Base-by-base conservation (phyloP, 2,329 filamentous ascomycete genomes). In the Nakataea oryzae region DNA sequence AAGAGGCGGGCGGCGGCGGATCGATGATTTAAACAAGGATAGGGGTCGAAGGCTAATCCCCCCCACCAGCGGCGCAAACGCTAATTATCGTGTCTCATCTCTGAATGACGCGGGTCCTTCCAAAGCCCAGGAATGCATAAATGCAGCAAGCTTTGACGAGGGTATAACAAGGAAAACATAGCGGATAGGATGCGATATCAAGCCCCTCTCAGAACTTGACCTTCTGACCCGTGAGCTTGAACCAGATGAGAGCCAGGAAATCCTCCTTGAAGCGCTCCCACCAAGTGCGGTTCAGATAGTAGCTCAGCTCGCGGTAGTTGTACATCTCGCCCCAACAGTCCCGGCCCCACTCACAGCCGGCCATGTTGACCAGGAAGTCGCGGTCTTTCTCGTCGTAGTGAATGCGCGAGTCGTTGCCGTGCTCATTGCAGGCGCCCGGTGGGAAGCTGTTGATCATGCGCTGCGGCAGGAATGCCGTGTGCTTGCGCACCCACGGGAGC, bases 241-340 rank as follows among this genome's bases (percentile, higher is more conserved):
- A 84, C 83, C 84, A 87, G 63, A 84, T 73, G 57, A 81, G 76
- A 32, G 84, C 83, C 21, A 88, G 69, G 24, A 87, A 71, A 65
- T 88, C 85, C 71, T 88, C 85, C 78, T 88, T 88, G 75, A 88
- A 88, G 29, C 77, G 78, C 77, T 96, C 89, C 91, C 91, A 97
- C 62, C 77, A 81, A 60, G 85, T 90, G 60, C 91, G 85, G 78
- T 97, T 97, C 65, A 97, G 82, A 75, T 86, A 87, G 74, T 96
- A 93, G 78, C 91, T 96, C 70, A 96, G 82, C 74, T 96, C 87
- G 61, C 93, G 89, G 78, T 92, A 99, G 73, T 89, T 88, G 77
- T 96, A 96, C 86, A 99, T 97, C 76, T 99, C 95, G 50, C 88
- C 88, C 93, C 93, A 97, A 74, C 95, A 99, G 76, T 99, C 93